Percentiles rank a stretch among this genome's conserved stretches.
phyloP scores from a whole-genome alignment of 2,329 filamentous ascomycete species.

The Xenoacremonium recifei region DNA sequence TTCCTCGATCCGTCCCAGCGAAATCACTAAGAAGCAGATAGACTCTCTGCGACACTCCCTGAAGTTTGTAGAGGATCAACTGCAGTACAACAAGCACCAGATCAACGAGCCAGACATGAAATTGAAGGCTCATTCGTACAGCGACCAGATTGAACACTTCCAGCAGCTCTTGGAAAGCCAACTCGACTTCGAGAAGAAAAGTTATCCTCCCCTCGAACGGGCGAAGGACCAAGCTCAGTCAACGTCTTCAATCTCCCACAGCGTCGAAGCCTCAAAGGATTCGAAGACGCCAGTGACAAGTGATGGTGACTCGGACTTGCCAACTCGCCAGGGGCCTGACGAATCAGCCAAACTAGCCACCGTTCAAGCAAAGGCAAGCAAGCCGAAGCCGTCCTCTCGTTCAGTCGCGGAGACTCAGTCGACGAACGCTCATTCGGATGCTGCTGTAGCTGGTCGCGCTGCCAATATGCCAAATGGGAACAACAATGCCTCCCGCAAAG shows the following conservation, averaged over 20 bases:
- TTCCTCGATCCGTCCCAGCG: constrained; percentile 60
- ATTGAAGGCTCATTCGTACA: constrained; percentile 39
- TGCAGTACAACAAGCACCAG: constrained; percentile 61
- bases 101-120: constrained; percentile 56
- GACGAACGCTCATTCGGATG: constrained; percentile 24
- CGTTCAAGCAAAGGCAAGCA: constrained; percentile 8
- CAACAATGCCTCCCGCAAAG: constrained; percentile 32
- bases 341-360: constrained; percentile 10
- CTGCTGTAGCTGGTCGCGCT: constrained; percentile 17
- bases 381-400: constrained; percentile 14
- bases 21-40: constrained; percentile 60
- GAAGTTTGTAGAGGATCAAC: constrained; percentile 55
- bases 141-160: constrained; percentile 49
- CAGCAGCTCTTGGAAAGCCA: constrained; percentile 46
- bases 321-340: constrained; percentile 4
- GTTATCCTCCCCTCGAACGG: constrained; percentile 38
- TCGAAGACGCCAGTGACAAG: constrained; percentile 6
- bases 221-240: constrained; percentile 18
- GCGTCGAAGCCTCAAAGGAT: neutral
- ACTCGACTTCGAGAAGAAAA: constrained; percentile 41
- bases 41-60: constrained; percentile 50
- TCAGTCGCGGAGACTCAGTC: constrained; percentile 25
- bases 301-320: constrained; percentile 4
- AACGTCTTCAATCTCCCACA: constrained; percentile 1
- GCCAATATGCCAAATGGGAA: constrained; percentile 13